A percentile compares a stretch with the other conserved stretches of the same genome.
These are phyloP conservation scores for Macadamia integrifolia DNA, from an alignment of 164 flowering plant genomes.

Conservation along the genomic window DNA sequence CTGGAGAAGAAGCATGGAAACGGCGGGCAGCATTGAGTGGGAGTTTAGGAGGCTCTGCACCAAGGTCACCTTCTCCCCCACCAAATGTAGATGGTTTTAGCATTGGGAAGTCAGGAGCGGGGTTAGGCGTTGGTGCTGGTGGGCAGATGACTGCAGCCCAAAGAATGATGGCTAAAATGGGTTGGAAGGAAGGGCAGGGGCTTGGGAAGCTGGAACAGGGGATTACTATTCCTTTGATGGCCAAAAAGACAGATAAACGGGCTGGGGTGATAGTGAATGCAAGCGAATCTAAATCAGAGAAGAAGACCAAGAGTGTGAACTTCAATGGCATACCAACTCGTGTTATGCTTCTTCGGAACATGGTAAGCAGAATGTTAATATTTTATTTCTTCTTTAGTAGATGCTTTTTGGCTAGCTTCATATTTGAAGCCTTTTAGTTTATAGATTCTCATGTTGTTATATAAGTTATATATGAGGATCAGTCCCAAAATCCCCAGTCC, in stretches of 20 bases:
- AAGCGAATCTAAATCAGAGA: constrained; percentile 64
- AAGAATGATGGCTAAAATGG: constrained; percentile 99
- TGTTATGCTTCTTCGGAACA: constrained; percentile 85
- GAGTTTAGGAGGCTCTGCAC: constrained; percentile 24
- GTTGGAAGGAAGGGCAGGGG: constrained; percentile 99
- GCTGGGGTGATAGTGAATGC: constrained; percentile 99
- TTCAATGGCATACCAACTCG: constrained; percentile 85
- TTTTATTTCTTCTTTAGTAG: neutral
- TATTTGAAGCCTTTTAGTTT: neutral
- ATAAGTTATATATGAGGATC: too few species aligned
- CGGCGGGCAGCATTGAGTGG: constrained; percentile 88
- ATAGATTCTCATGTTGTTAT: too few species aligned
- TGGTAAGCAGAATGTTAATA: constrained; percentile 45
- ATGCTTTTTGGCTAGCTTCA: neutral
- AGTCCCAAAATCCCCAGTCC: too few species aligned
- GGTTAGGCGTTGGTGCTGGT: constrained; percentile 92
- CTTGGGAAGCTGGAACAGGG: constrained; percentile 98
- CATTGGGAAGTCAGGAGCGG: constrained; percentile 86
- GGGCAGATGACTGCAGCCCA: constrained; percentile 99
- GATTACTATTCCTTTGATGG: constrained; percentile 94
- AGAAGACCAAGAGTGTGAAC: constrained; percentile 83
- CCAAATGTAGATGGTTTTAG: constrained; percentile 60
- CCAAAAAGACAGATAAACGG: constrained; percentile 89
- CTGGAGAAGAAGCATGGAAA: constrained; percentile 98
- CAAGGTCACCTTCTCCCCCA: constrained; percentile 67